Evolutionary conservation across 2,329 filamentous ascomycete species (phyloP), one percentile per base, ranked within the genome.

Genomic region (Colletotrichum higginsianum): DNA sequence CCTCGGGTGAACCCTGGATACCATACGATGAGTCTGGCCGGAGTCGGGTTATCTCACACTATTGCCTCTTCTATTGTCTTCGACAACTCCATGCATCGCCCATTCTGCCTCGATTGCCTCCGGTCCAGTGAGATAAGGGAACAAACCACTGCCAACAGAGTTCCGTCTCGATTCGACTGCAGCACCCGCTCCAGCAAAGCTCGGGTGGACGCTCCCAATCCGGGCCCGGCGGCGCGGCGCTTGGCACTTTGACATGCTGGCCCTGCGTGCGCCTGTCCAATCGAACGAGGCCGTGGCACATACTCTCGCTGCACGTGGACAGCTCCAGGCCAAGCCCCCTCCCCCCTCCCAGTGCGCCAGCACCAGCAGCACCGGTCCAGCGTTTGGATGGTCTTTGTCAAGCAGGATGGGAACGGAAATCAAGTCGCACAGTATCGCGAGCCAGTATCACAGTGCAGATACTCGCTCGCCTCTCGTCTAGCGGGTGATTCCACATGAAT

Each of bases 191-290:
- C n/a, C 30, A 62, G 35, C 58, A 26, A 26, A 35, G 50, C 16
- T 66, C 67, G 67, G 68, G 26, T 68, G 65, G 58, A 71, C 68
- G 58, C 68, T 71, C 68, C 58, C 40, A 67, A 71, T 71, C 68
- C 68, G 65, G 65, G 56, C 53, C 68, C 68, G 68, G 53, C 52
- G 21, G 68, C 58, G 21, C 68, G 58, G 65, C 38, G 68, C 65
- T 71, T 71, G 65, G 65, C 67, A 67, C 26, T 50, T 57, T 49
- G 30, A 42, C 47, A 40, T 50, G 38, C 47, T 53, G 21, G n/a
- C 61, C 26, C 26, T 16, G 38, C 46, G 46, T 57, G 66, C 50
- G 40, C 30, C 38, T 64, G 49, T 26, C 60, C 66, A 57, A 64
- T 68, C 23, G 50, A 62, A 57, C 35, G 38, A 49, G 26, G 26